Evolutionary conservation across 768 basidiomycete species (phyloP).

Genomic region (Phaffia australis): DNA sequence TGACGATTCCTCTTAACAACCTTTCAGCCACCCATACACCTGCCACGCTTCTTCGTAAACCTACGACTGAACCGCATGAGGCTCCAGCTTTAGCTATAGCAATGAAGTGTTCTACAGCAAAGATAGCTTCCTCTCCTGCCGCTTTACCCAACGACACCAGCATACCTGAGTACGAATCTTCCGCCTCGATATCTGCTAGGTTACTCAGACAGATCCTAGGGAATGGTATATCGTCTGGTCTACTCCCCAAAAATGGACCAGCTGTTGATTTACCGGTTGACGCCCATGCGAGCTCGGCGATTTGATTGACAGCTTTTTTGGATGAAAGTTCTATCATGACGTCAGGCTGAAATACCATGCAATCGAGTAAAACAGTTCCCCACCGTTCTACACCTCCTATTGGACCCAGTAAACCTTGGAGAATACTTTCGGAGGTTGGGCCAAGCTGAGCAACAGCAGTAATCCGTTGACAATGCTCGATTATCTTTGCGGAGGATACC

Average conservation of each 20-base stretch:
- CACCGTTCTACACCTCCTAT: slow-evolving; percentile 77
- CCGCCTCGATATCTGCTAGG: slow-evolving; percentile 30
- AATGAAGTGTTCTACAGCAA: slow-evolving; percentile 69
- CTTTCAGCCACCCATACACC: slow-evolving; percentile 77
- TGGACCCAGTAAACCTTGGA: slow-evolving; percentile 54
- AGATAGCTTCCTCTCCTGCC: slow-evolving; percentile 57
- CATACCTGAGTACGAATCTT: slow-evolving; percentile 50
- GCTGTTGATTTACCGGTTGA: slow-evolving; percentile 8
- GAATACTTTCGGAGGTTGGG: not conserved
- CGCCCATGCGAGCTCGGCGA: slow-evolving; percentile 28
- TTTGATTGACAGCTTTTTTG: slow-evolving; percentile 27
- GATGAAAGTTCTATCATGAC: slow-evolving; percentile 18
- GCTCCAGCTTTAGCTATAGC: slow-evolving; percentile 44
- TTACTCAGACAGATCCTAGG: slow-evolving; percentile 32
- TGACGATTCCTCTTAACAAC: slow-evolving; percentile 58
- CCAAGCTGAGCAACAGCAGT: slow-evolving; percentile 28
- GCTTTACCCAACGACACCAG: slow-evolving; percentile 60
- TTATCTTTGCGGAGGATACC: slow-evolving; percentile 3
- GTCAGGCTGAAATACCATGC: slow-evolving; percentile 62
- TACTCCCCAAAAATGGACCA: slow-evolving; percentile 7
- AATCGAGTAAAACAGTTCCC: slow-evolving; percentile 75
- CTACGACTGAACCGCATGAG: slow-evolving; percentile 37
- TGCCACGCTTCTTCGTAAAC: slow-evolving; percentile 36
- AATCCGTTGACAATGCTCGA: slow-evolving; percentile 26
- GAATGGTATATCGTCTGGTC: slow-evolving; percentile 20